A percentile compares a stretch with the other conserved stretches of the same genome.
Evolutionary conservation across 169 alveolate species (phyloP).

Genomic region (Eimeria acervulina): DNA sequence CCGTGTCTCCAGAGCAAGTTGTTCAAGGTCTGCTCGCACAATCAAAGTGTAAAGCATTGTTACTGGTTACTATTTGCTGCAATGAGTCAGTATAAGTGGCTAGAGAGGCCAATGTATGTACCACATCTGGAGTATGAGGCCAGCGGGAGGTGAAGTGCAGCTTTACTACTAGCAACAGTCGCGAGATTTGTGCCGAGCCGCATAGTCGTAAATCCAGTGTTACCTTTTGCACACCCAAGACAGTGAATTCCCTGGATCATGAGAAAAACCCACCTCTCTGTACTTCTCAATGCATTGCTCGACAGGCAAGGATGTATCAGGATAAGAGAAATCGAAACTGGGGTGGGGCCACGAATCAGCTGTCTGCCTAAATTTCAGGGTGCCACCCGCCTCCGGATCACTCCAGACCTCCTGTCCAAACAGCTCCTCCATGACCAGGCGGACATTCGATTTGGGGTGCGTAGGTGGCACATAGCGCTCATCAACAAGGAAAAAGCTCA

Average conservation of each 20-base stretch:
- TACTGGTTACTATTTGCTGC: neutral
- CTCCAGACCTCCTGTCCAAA: slow-evolving; percentile 78
- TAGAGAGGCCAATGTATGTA: neutral
- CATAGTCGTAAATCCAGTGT: neutral
- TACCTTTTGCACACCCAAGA: neutral
- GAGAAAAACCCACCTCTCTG: slow-evolving; percentile 41
- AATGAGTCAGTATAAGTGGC: neutral
- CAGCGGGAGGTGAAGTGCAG: neutral
- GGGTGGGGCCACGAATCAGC: slow-evolving; percentile 66
- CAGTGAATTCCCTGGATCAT: neutral
- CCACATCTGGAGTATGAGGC: neutral
- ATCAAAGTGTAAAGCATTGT: neutral
- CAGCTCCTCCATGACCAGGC: slow-evolving; percentile 75
- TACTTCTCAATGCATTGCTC: slow-evolving; percentile 82
- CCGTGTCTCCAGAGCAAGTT: slow-evolving; percentile 75
- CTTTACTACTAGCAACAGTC: neutral
- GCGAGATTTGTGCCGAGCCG: neutral
- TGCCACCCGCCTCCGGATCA: slow-evolving; percentile 29
- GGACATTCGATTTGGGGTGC: slow-evolving; percentile 78
- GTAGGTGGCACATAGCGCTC: slow-evolving; percentile 83
- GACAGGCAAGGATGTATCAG: slow-evolving; percentile 83
- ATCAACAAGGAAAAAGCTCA: slow-evolving; percentile 83
- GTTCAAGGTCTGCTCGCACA: slow-evolving; percentile 55
- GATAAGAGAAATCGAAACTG: slow-evolving; percentile 59
- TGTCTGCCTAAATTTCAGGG: slow-evolving; percentile 62